A percentile compares a stretch with the other conserved stretches of the same genome.
Conservation (phyloP, 2,329 filamentous ascomycete genomes). For the Pseudopyrenochaeta lycopersici region DNA sequence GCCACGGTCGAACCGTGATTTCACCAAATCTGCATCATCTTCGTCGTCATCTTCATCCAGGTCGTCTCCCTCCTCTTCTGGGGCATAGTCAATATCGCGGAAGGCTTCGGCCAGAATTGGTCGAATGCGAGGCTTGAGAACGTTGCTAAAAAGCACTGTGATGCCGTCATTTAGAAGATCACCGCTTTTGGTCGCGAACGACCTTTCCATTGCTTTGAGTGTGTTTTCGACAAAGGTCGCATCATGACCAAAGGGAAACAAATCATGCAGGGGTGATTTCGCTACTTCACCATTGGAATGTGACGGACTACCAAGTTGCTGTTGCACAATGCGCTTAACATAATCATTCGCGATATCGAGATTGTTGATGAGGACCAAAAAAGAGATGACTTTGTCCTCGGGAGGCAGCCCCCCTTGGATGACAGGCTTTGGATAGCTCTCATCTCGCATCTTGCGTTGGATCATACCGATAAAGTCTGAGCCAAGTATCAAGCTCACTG, state of each 20-base stretch:
- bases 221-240: constrained; percentile 72
- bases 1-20: constrained; percentile 79
- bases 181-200: constrained; percentile 78
- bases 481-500: constrained; percentile 79
- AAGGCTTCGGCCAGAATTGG: constrained; percentile 89
- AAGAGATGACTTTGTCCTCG: constrained; percentile 86
- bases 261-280: constrained; percentile 58
- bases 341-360: constrained; percentile 94
- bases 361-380: constrained; percentile 94
- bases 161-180: constrained; percentile 87
- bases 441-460: constrained; percentile 96
- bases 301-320: constrained; percentile 61
- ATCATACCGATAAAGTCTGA: constrained; percentile 97
- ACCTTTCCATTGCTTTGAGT: constrained; percentile 73
- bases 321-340: constrained; percentile 81
- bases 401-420: constrained; percentile 84
- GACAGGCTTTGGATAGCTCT: constrained; percentile 84
- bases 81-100: constrained; percentile 84
- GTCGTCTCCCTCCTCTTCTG: constrained; percentile 63
- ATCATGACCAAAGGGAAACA: constrained; percentile 85
- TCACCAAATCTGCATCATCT: constrained; percentile 70
- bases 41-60: constrained; percentile 58
- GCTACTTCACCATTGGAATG: constrained; percentile 51
- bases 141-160: constrained; percentile 84
- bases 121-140: constrained; percentile 84